Evolutionary conservation across 1,284 basidiomycete species (phyloP).

Genomic region (Rhodotorula mucilaginosa): DNA sequence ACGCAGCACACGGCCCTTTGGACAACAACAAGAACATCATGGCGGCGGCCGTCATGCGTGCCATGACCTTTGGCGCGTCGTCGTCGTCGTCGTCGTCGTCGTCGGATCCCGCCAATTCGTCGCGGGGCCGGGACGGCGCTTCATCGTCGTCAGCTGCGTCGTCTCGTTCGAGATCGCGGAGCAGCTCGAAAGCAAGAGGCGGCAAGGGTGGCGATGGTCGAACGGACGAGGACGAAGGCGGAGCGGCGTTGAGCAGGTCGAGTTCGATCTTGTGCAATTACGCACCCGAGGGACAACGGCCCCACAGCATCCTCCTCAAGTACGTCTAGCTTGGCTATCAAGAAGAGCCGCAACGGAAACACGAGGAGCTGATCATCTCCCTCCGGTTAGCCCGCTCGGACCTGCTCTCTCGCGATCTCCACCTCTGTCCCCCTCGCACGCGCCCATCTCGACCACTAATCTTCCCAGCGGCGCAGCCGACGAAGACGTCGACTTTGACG

Average conservation of each 20-base stretch:
- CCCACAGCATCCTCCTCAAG: constrained; percentile 34
- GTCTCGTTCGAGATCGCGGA: constrained; percentile 6
- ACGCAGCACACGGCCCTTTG: too few relatives aligned
- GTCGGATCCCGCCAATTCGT: background rate
- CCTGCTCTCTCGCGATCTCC: background rate
- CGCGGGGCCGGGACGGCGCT: background rate
- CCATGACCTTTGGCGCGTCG: constrained; percentile 30
- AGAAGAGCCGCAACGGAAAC: too few relatives aligned
- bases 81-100: constrained; percentile 1
- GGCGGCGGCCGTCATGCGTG: constrained; percentile 36
- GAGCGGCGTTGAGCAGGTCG: constrained; percentile 8
- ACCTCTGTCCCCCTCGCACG: background rate
- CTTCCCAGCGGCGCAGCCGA: background rate
- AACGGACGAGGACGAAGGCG: background rate
- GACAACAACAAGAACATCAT: background rate
- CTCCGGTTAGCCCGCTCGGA: background rate
- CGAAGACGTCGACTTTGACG: background rate
- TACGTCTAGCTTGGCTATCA: background rate
- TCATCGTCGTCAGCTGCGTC: too few relatives aligned
- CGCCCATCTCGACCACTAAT: background rate
- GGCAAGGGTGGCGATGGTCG: background rate
- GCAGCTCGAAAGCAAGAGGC: background rate
- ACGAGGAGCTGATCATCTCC: too few relatives aligned
- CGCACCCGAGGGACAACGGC: background rate
- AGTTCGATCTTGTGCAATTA: constrained; percentile 6